Conservation (phyloP, 192 early-diverging fungal genomes). For the Endogone sp. region DNA sequence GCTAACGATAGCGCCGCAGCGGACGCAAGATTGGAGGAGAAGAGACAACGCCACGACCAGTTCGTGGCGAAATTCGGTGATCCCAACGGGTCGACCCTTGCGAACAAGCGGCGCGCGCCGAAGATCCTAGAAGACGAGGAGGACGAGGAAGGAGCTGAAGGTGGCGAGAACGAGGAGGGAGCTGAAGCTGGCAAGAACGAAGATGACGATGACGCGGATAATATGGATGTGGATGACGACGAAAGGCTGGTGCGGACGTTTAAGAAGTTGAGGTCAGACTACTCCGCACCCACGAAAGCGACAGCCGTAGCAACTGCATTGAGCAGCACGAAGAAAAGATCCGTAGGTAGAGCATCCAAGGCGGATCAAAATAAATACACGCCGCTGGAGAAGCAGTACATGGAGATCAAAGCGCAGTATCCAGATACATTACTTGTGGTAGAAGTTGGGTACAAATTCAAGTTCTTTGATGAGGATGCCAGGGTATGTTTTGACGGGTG, state of each 20-base stretch:
- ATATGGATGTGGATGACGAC: not conserved
- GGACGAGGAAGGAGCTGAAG: not conserved
- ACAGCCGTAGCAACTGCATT: not conserved
- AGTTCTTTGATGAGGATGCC: conserved; percentile 90
- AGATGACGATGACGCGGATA: not conserved
- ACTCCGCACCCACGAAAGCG: not conserved
- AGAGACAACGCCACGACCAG: conserved; percentile 9
- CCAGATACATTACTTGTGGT: conserved; percentile 74
- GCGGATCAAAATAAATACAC: conserved; percentile 56
- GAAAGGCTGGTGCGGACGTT: not conserved
- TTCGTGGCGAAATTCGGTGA: conserved; percentile 18
- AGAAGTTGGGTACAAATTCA: conserved; percentile 94
- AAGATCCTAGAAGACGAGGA: not conserved
- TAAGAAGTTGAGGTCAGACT: not conserved
- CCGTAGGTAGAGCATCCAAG: not conserved
- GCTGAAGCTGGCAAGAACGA: not conserved
- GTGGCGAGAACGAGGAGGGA: not conserved
- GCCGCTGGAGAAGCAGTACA: conserved; percentile 79
- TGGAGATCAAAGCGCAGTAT: conserved; percentile 67
- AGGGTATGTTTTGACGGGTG: conserved; percentile 44
- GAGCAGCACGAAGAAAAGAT: conserved; percentile 3
- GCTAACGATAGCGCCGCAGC: not conserved
- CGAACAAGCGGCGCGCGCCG: not conserved
- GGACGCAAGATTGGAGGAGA: conserved; percentile 1
- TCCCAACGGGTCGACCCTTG: not conserved